These are phyloP conservation scores for Antitrichia curtipendula DNA, from an alignment of 225 moss, liverwort and hornwort species.

Conservation along the genomic window DNA sequence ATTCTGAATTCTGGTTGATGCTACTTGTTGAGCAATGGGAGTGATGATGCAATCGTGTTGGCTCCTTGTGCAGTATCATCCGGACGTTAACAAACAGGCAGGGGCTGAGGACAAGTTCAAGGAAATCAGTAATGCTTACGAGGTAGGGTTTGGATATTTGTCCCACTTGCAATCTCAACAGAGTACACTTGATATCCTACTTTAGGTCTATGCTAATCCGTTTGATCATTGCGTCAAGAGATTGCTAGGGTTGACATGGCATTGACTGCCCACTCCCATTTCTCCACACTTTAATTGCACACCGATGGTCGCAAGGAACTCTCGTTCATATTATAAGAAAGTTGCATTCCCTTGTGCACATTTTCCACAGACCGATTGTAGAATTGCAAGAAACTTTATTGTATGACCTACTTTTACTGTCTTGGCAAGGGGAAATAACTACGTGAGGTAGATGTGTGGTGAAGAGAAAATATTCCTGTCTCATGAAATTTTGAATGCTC, in stretches of 20 bases:
- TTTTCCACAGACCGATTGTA: background rate
- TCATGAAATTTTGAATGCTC: background rate
- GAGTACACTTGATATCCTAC: background rate
- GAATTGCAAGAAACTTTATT: background rate
- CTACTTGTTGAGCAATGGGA: background rate
- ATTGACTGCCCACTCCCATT: background rate
- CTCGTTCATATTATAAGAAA: background rate
- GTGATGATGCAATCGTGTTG: background rate
- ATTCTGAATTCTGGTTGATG: background rate
- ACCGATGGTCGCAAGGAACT: background rate
- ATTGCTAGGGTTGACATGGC: background rate
- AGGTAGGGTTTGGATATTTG: conserved; percentile 36
- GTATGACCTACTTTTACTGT: background rate
- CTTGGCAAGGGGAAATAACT: background rate
- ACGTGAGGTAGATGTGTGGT: background rate
- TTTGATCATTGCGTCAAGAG: background rate
- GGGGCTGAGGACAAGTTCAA: conserved; percentile 98
- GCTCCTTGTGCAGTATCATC: conserved; percentile 66
- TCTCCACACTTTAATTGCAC: background rate
- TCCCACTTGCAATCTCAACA: background rate
- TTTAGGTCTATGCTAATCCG: background rate
- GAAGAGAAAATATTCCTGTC: background rate
- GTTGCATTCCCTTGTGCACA: background rate
- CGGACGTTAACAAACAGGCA: conserved; percentile 91
- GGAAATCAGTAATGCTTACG: conserved; percentile 97